Conservation (phyloP, 2,329 filamentous ascomycete genomes). For the Tolypocladium album region DNA sequence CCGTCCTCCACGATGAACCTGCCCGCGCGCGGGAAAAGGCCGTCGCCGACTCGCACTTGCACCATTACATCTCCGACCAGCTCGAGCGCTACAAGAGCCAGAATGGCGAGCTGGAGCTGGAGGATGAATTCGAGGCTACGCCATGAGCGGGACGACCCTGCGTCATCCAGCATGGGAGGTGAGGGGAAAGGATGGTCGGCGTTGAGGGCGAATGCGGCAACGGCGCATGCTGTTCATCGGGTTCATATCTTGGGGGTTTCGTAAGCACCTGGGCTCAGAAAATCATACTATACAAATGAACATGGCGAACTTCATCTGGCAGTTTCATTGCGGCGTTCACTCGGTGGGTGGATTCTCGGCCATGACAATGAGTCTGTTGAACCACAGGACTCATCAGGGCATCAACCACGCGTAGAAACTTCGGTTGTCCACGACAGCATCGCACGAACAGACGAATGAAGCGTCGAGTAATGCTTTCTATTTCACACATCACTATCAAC, state of each 20-base stretch:
- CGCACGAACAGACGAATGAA: background rate
- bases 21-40: conserved; percentile 36
- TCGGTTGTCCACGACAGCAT: background rate
- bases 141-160: conserved; percentile 6
- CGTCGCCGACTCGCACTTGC: conserved; percentile 60
- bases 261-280: background rate
- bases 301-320: background rate
- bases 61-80: conserved; percentile 73
- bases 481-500: conserved; percentile 8
- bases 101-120: conserved; percentile 15
- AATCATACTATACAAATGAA: background rate
- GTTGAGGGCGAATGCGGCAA: background rate
- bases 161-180: background rate
- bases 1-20: conserved; percentile 22
- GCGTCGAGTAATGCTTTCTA: conserved; percentile 7
- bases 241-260: background rate
- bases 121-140: conserved; percentile 37
- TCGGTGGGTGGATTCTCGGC: background rate
- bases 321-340: too few relatives aligned
- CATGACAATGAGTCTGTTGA: background rate
- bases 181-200: background rate
- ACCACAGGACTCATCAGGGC: background rate
- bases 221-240: background rate
- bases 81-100: conserved; percentile 53
- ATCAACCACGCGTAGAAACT: background rate